Evolutionary conservation across 345 rosid genomes (phyloP).

Genomic region (Eucalyptus shirleyi): DNA sequence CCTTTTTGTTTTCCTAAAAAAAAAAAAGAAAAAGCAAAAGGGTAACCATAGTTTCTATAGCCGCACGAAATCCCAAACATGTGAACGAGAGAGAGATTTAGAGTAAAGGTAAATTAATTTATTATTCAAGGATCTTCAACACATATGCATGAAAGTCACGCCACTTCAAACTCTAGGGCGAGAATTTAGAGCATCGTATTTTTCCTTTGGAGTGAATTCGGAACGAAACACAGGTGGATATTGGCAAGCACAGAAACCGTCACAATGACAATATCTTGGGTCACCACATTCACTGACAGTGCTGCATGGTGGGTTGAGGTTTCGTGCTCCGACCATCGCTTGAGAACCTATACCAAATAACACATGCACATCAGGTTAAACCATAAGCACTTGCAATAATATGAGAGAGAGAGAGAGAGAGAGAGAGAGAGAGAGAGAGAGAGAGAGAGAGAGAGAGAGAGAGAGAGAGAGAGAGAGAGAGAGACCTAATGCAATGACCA

Average conservation of each 20-base stretch:
- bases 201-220: background rate
- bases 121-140: background rate
- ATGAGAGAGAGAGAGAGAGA: background rate
- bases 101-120: background rate
- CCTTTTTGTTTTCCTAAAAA: no score
- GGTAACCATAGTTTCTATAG: no score
- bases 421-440: background rate
- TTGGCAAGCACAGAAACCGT: background rate
- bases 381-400: background rate
- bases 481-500: background rate
- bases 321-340: background rate
- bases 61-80: no score
- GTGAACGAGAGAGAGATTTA: background rate
- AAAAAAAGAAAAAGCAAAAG: no score
- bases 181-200: background rate
- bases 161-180: background rate
- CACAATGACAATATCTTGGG: background rate
- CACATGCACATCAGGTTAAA: background rate
- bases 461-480: no score
- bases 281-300: background rate
- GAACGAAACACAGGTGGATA: background rate
- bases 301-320: background rate
- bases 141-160: background rate
- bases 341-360: background rate
- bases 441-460: no score